Evolutionary conservation across 129 eudicot genomes (phyloP).

Genomic region (Pseudognaphalium luteoalbum): DNA sequence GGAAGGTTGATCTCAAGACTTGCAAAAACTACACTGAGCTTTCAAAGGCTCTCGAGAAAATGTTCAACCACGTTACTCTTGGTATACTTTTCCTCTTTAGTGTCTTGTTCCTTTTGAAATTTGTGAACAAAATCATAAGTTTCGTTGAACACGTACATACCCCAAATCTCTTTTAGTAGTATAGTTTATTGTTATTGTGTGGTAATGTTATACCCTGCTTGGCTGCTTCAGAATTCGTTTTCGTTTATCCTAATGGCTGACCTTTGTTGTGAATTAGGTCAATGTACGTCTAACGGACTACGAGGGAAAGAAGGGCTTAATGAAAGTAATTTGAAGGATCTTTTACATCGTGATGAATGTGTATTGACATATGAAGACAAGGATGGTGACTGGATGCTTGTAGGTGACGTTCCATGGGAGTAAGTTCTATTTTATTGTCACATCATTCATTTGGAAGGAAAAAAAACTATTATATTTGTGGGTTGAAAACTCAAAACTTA

Average conservation of each 20-base stretch:
- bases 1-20: constrained; percentile 87
- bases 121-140: background rate
- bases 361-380: constrained; percentile 96
- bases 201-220: background rate
- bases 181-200: background rate
- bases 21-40: constrained; percentile 66
- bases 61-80: constrained; percentile 83
- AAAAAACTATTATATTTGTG: background rate
- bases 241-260: background rate
- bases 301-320: constrained; percentile 53
- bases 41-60: constrained; percentile 82
- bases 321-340: constrained; percentile 62
- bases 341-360: constrained; percentile 62
- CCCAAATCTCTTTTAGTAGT: background rate
- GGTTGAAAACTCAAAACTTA: background rate
- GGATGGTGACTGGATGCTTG: constrained; percentile 98
- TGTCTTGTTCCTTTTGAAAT: background rate
- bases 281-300: constrained; percentile 54
- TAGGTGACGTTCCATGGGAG: constrained; percentile 99
- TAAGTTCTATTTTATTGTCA: constrained; percentile 34
- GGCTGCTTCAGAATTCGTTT: too few relatives aligned
- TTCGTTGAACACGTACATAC: background rate
- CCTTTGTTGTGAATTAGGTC: constrained; percentile 50
- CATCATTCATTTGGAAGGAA: background rate
- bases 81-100: constrained; percentile 44